Conservation (phyloP, 129 eudicot genomes). For the Helichrysum umbraculigerum region DNA sequence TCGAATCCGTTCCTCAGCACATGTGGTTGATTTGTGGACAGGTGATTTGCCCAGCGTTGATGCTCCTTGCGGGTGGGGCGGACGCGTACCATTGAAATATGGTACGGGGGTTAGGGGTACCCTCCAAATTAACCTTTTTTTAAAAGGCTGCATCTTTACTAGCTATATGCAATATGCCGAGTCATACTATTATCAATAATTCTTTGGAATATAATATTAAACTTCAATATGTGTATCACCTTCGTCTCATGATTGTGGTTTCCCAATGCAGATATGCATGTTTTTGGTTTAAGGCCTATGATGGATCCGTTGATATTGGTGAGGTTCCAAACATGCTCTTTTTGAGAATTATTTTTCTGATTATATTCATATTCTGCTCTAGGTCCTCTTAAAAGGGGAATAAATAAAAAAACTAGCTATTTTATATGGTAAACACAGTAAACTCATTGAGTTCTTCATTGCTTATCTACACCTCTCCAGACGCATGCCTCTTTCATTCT, state of each 20-base stretch:
- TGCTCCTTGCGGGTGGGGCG: too few species aligned
- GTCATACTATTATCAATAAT: neutral
- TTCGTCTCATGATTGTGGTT: conserved; percentile 11
- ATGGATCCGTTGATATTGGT: conserved; percentile 79
- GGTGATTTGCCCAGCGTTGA: too few species aligned
- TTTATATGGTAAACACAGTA: neutral
- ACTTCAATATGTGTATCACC: conserved; percentile 15
- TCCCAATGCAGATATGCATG: conserved; percentile 73
- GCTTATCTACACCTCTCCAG: neutral
- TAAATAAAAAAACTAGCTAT: neutral
- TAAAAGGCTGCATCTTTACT: neutral
- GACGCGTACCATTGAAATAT: too few species aligned
- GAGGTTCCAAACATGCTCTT: conserved; percentile 30
- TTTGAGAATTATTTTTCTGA: conserved; percentile 1
- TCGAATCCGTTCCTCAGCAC: too few species aligned
- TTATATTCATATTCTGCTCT: neutral
- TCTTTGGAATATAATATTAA: conserved; percentile 2
- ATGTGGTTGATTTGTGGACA: too few species aligned
- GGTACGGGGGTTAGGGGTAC: too few species aligned
- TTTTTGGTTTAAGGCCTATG: conserved; percentile 84
- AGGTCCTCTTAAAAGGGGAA: neutral
- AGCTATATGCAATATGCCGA: neutral
- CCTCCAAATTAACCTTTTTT: too few species aligned
- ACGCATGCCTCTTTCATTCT: neutral
- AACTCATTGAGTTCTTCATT: neutral